Conservation (phyloP, 768 basidiomycete species). For the Candolleomyces efflorescens region DNA sequence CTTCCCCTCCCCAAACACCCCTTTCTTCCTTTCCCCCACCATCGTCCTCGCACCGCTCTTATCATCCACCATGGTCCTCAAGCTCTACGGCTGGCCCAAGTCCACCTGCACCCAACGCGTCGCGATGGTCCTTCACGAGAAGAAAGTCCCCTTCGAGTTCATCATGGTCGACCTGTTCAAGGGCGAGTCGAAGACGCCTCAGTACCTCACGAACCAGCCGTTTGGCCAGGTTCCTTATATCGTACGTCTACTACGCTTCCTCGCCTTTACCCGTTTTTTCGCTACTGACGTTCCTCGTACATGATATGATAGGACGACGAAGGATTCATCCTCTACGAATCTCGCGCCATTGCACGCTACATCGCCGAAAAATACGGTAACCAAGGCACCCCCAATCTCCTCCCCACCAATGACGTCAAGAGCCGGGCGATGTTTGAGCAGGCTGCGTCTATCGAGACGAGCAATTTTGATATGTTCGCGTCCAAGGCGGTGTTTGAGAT, state of each 20-base stretch:
- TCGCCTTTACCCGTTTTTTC: neutral
- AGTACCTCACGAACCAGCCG: constrained; percentile 41
- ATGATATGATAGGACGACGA: constrained; percentile 40
- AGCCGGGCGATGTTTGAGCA: constrained; percentile 37
- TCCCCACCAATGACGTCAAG: constrained; percentile 28
- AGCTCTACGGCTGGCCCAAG: constrained; percentile 28
- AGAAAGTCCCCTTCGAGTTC: constrained; percentile 46
- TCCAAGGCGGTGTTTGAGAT: constrained; percentile 38
- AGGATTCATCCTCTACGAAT: constrained; percentile 56
- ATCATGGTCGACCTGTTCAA: constrained; percentile 35
- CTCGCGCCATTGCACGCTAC: constrained; percentile 56
- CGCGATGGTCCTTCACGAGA: constrained; percentile 42
- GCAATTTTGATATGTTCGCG: constrained; percentile 42
- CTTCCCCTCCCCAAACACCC: neutral
- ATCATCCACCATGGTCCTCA: constrained; percentile 19
- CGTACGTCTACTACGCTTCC: constrained; percentile 20
- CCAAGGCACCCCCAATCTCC: constrained; percentile 42
- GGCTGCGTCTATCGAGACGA: constrained; percentile 43
- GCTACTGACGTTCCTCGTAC: too few species aligned
- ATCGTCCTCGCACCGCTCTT: too few species aligned
- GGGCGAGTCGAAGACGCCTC: constrained; percentile 36
- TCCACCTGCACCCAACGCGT: constrained; percentile 47
- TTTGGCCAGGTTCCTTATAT: constrained; percentile 56
- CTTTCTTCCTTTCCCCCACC: neutral
- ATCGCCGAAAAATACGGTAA: constrained; percentile 45